Evolutionary conservation across 306 rosid genomes (phyloP), one percentile per base, ranked within the genome.

Genomic region (Rosa multiflora): DNA sequence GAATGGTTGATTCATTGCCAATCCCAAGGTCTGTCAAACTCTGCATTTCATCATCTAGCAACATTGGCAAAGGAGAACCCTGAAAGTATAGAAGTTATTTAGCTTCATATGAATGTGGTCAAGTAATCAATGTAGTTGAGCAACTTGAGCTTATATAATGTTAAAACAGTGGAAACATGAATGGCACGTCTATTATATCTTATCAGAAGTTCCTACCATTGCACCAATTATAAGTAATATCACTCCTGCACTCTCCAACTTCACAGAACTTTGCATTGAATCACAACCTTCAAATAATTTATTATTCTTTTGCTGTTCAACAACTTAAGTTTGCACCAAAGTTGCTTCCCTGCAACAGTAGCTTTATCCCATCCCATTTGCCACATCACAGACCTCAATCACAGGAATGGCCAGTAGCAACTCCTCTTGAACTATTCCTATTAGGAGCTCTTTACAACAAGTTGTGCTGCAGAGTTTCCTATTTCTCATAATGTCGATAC

Each of bases 31-130:
- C 98, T 62, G 88, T 81, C 35, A 95, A 85, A 75, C 96, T 85
- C 61, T 88, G 88, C 88, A 85, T 86, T 73, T 95, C 97, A 73
- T 87, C 90, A 62, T 92, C 93, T 4, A 92, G 98, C 86, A 87
- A 55, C 55, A 85, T 49, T 0, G 98, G 99, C 76, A 95, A 39
- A 26, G 98, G 99, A 77, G 88, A 91, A 72, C 95, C 93, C 98
- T 91, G 88, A 48, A 81, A 90, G 77, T 70, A 47, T 42, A 44
- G 5, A 32, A 14, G 21, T 64, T 14, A 35, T 32, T 59, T 59
- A 21, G 2, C 35, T 21, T 11, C 3, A 8, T 59, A 59, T 4
- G 37, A 21, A 26, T 59, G 66, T n/a, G 29, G 14, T 59, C 37
- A 59, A 49, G 75, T 13, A 26, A 61, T 21, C 35, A 48, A 72